A percentile compares a stretch with the other conserved stretches of the same genome.
phyloP scores from a whole-genome alignment of 257 asterid species.

The Anisodus acutangulus region DNA sequence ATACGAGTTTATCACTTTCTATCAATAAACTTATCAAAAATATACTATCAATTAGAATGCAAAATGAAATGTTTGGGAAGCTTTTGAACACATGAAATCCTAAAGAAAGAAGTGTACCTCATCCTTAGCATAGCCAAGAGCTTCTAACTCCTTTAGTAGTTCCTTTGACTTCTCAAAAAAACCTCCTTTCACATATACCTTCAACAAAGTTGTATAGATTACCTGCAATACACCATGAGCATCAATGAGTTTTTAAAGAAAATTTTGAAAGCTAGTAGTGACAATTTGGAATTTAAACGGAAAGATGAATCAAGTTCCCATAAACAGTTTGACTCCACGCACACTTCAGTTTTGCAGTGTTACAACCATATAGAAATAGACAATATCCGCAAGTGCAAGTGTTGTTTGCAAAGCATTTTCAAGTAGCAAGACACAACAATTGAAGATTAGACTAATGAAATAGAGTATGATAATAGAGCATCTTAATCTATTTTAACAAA shows the following conservation, averaged over 20 bases:
- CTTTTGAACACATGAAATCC: slow-evolving; percentile 25
- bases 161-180: slow-evolving; percentile 87
- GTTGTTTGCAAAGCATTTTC: neutral
- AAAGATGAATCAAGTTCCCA: slow-evolving; percentile 10
- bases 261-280: neutral
- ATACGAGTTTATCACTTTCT: neutral
- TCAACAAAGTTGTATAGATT: slow-evolving; percentile 76
- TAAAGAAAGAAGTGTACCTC: slow-evolving; percentile 56
- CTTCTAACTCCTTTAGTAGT: slow-evolving; percentile 71
- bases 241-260: neutral
- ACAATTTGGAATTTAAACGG: neutral
- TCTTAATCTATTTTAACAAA: too few relatives aligned
- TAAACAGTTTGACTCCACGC: slow-evolving; percentile 6
- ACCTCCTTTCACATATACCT: slow-evolving; percentile 81
- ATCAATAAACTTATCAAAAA: neutral
- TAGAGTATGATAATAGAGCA: neutral
- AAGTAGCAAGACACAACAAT: neutral
- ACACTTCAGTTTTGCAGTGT: neutral
- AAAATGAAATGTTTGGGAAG: neutral
- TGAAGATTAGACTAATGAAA: neutral
- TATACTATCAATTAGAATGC: neutral
- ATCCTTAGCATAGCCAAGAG: slow-evolving; percentile 80
- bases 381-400: neutral
- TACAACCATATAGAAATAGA: neutral
- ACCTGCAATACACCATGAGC: slow-evolving; percentile 57